Conservation (phyloP, 805 yeast species). For the Ogataea nonfermentans region DNA sequence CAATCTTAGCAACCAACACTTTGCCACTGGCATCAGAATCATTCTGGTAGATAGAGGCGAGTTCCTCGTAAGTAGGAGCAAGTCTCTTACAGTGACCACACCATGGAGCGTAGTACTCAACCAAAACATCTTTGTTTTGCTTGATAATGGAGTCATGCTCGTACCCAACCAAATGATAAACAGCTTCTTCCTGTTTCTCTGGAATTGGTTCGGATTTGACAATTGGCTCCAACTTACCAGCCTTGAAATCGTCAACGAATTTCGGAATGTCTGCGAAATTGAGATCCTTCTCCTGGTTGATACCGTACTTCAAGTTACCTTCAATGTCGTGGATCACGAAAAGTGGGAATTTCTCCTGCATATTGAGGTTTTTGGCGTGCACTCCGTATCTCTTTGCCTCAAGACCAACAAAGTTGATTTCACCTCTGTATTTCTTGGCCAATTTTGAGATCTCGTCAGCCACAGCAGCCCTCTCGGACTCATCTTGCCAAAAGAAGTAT, state of each 20-base stretch:
- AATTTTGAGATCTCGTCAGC: conserved; percentile 52
- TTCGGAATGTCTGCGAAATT: conserved; percentile 52
- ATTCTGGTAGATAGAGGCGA: conserved; percentile 64
- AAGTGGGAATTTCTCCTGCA: conserved; percentile 84
- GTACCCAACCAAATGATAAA: conserved; percentile 75
- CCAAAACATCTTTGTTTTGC: conserved; percentile 69
- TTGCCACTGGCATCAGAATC: conserved; percentile 48
- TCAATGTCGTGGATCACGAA: conserved; percentile 79
- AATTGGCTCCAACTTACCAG: conserved; percentile 66
- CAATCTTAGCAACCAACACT: conserved; percentile 80
- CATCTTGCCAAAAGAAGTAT: conserved; percentile 77
- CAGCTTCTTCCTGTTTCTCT: conserved; percentile 67
- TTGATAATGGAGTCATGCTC: conserved; percentile 69
- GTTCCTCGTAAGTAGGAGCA: conserved; percentile 85
- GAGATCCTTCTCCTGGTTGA: conserved; percentile 55
- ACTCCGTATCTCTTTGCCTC: conserved; percentile 77
- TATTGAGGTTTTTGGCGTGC: conserved; percentile 83
- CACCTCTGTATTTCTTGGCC: conserved; percentile 76
- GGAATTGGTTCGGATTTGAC: conserved; percentile 88
- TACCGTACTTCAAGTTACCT: conserved; percentile 73
- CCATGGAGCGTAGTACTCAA: conserved; percentile 96
- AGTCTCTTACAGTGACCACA: conserved; percentile 94
- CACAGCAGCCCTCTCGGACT: conserved; percentile 61
- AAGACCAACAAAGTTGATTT: conserved; percentile 82
- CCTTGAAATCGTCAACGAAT: conserved; percentile 61